Evolutionary conservation across 345 rosid species (phyloP).

Genomic region (Ceriops decandra): DNA sequence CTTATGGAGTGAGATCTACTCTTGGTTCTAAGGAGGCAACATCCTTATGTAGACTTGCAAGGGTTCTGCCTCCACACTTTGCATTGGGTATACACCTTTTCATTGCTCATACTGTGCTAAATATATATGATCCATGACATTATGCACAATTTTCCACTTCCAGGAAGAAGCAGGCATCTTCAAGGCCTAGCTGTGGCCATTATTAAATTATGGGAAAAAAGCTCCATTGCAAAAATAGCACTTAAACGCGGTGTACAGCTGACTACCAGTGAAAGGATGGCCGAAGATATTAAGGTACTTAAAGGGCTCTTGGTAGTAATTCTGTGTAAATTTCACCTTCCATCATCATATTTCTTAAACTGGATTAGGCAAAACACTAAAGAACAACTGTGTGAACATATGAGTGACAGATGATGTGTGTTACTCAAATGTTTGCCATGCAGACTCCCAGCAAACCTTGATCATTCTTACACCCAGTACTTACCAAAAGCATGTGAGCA

Average conservation of each 20-base stretch:
- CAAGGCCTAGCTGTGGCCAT: conserved; percentile 91
- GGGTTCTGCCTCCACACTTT: conserved; percentile 91
- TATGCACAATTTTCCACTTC: conserved; percentile 21
- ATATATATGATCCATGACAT: not conserved
- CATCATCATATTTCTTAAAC: not conserved
- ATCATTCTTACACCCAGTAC: too few relatives aligned
- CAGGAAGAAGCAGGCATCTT: conserved; percentile 87
- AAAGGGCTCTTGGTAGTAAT: not conserved
- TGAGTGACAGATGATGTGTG: too few relatives aligned
- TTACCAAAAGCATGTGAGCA: too few relatives aligned
- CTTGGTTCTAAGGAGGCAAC: conserved; percentile 66
- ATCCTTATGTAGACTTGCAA: conserved; percentile 68
- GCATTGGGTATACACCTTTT: conserved; percentile 59
- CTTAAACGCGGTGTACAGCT: conserved; percentile 89
- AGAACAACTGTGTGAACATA: not conserved
- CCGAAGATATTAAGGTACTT: conserved; percentile 86
- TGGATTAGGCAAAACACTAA: too few relatives aligned
- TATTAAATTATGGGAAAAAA: conserved; percentile 76
- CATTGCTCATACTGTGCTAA: not conserved
- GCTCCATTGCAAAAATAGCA: conserved; percentile 78
- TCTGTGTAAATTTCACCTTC: not conserved
- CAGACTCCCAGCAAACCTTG: too few relatives aligned
- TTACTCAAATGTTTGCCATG: too few relatives aligned
- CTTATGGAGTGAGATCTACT: conserved; percentile 80
- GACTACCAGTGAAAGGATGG: conserved; percentile 97